Percentiles rank a stretch among this genome's conserved stretches.
Conservation (phyloP, 2,329 filamentous ascomycete species). For the Myriosclerotinia duriaeana region DNA sequence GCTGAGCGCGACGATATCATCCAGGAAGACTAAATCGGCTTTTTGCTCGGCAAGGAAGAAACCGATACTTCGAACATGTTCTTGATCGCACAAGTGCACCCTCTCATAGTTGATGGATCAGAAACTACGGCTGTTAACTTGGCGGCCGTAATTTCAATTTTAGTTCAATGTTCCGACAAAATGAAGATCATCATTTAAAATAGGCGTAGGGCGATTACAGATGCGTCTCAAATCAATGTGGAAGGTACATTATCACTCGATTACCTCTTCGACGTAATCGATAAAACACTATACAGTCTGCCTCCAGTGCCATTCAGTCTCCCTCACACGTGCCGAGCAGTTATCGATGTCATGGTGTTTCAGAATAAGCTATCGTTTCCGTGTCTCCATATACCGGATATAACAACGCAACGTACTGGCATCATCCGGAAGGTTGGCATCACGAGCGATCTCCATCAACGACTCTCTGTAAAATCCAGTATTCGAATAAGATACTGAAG, state of each 20-base stretch:
- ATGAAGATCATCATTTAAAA: conserved; percentile 23
- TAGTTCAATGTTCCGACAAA: conserved; percentile 20
- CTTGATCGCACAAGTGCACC: conserved; percentile 8
- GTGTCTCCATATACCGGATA: conserved; percentile 10
- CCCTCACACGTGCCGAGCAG: conserved; percentile 4
- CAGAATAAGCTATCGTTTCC: conserved; percentile 10
- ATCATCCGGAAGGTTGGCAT: conserved; percentile 13
- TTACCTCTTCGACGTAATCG: conserved; percentile 44
- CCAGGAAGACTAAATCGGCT: conserved; percentile 11
- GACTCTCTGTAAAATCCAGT: neutral
- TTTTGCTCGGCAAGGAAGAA: conserved; percentile 9
- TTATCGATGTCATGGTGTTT: conserved; percentile 3
- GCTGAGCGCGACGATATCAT: neutral
- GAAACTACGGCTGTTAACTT: conserved; percentile 25
- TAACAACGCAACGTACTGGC: conserved; percentile 4
- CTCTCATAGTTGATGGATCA: conserved; percentile 25
- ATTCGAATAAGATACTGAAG: conserved; percentile 6
- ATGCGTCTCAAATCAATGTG: neutral
- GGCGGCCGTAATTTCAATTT: conserved; percentile 16
- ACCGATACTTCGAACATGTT: conserved; percentile 9
- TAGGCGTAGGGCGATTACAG: conserved; percentile 16
- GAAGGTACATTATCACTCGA: conserved; percentile 12
- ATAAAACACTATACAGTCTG: conserved; percentile 22
- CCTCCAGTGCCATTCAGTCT: conserved; percentile 20
- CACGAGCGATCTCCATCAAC: neutral